Evolutionary conservation across 2,329 filamentous ascomycete species (phyloP).

Genomic region (Apiospora rasikravindrae): DNA sequence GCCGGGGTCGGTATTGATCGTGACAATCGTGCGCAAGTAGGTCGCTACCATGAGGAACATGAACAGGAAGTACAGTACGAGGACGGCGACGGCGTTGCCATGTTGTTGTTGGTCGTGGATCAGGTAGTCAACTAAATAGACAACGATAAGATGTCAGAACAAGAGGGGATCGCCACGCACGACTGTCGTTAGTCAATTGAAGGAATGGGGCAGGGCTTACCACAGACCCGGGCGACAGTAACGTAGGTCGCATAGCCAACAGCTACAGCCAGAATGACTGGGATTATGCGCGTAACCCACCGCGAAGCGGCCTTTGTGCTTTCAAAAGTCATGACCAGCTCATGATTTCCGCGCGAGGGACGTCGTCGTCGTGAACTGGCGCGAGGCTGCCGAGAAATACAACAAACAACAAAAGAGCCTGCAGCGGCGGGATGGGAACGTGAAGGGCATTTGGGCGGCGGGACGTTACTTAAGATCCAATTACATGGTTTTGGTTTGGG

Average conservation of each 20-base stretch:
- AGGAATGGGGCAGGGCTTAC: constrained; percentile 52
- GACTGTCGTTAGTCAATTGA: background rate
- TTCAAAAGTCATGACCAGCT: constrained; percentile 38
- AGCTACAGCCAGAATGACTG: constrained; percentile 68
- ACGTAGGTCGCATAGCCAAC: constrained; percentile 76
- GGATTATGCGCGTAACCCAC: constrained; percentile 70
- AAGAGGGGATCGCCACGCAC: background rate
- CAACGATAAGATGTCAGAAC: background rate
- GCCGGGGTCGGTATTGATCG: constrained; percentile 74
- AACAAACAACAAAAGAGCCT: background rate
- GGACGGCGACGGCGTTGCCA: constrained; percentile 69
- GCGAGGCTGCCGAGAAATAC: background rate
- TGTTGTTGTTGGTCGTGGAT: constrained; percentile 53
- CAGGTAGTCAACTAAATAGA: constrained; percentile 70
- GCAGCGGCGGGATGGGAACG: background rate
- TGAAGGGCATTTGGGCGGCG: background rate
- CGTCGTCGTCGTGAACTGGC: background rate
- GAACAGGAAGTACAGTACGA: constrained; percentile 75
- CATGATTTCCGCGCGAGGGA: constrained; percentile 25
- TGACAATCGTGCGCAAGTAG: constrained; percentile 74
- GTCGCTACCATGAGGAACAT: constrained; percentile 68
- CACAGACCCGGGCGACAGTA: constrained; percentile 68
- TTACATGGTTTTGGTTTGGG: background rate
- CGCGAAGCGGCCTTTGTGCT: constrained; percentile 54
- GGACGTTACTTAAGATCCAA: background rate